Evolutionary conservation across 345 rosid species (phyloP).

Genomic region (Acer negundo): DNA sequence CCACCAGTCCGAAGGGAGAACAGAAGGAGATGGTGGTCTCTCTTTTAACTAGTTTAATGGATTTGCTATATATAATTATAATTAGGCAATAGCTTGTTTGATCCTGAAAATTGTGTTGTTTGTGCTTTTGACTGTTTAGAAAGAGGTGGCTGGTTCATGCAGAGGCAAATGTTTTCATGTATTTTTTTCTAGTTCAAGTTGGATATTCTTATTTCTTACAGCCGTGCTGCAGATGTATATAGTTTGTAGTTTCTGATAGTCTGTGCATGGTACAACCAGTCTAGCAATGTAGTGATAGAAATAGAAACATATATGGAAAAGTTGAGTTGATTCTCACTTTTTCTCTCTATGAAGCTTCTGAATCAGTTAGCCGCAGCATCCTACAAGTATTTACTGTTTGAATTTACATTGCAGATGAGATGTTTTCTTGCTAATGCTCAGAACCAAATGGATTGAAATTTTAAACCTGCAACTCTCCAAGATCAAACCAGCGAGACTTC

Average conservation of each 20-base stretch:
- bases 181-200: background rate
- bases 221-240: background rate
- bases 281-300: background rate
- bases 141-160: no score
- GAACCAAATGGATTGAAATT: background rate
- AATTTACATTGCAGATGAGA: no score
- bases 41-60: constrained; percentile 38
- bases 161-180: no score
- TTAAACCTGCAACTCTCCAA: background rate
- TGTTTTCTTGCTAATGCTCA: no score
- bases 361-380: constrained; percentile 44
- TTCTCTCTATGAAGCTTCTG: constrained; percentile 42
- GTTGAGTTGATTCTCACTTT: constrained; percentile 48
- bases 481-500: background rate
- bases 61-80: background rate
- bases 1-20: constrained; percentile 45
- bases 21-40: constrained; percentile 84
- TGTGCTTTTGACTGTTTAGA: background rate
- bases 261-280: background rate
- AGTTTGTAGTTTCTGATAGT: background rate
- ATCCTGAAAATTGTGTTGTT: background rate
- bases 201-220: background rate
- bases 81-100: background rate
- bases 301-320: constrained; percentile 8
- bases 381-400: background rate